These are phyloP conservation scores for Claviceps quebecensis DNA, from an alignment of 2,329 filamentous ascomycete species.

Conservation along the genomic window DNA sequence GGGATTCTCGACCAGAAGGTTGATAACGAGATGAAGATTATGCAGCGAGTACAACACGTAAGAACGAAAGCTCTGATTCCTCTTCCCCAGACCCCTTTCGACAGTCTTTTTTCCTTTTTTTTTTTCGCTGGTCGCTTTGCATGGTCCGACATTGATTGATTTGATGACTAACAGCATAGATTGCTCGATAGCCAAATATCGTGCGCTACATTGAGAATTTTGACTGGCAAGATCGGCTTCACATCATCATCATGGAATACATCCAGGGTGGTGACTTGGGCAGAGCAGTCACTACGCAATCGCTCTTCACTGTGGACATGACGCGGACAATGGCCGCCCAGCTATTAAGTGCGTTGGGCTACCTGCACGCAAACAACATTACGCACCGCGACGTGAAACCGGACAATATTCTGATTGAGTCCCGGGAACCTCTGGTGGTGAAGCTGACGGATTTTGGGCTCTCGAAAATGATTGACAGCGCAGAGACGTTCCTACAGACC, in stretches of 20 bases:
- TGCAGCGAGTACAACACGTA: constrained; percentile 73
- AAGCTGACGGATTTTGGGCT: constrained; percentile 95
- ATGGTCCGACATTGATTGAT: background rate
- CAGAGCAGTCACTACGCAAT: constrained; percentile 48
- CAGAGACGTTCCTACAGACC: constrained; percentile 84
- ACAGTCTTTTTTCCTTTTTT: too few species aligned
- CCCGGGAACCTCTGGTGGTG: constrained; percentile 58
- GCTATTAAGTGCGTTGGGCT: constrained; percentile 68
- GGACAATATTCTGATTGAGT: constrained; percentile 84
- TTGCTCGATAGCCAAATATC: constrained; percentile 53
- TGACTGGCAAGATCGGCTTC: constrained; percentile 65
- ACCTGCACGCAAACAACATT: constrained; percentile 77
- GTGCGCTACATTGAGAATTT: constrained; percentile 84
- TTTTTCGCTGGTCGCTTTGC: too few species aligned
- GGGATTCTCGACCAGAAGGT: constrained; percentile 80
- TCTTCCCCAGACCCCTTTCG: background rate
- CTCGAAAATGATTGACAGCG: constrained; percentile 83
- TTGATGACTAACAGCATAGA: background rate
- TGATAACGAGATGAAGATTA: constrained; percentile 94
- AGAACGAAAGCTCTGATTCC: constrained; percentile 27
- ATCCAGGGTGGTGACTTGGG: constrained; percentile 73
- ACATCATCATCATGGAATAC: constrained; percentile 97
- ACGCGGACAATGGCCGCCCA: constrained; percentile 62
- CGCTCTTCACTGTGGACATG: constrained; percentile 50
- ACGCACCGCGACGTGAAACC: constrained; percentile 98